Conservation (phyloP, 768 basidiomycete genomes). For the Gyrodon lividus region DNA sequence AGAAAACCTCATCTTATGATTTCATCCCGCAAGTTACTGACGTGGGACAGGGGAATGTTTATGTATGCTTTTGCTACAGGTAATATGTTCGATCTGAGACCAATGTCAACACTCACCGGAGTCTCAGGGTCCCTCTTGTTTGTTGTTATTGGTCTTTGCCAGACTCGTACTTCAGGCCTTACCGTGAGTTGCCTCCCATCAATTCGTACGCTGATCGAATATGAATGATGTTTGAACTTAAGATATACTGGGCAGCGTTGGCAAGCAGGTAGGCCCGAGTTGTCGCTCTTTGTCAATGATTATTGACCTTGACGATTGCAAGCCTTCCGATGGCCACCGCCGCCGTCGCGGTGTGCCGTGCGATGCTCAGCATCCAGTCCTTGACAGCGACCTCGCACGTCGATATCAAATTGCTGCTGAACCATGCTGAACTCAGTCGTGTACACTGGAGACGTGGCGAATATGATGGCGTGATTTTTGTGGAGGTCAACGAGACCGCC, state of each 20-base stretch:
- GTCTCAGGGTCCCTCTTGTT: conserved; percentile 16
- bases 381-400: conserved; percentile 42
- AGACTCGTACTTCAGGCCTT: conserved; percentile 2
- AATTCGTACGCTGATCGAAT: background rate
- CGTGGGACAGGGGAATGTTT: conserved; percentile 18
- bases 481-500: conserved; percentile 5
- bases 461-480: conserved; percentile 38
- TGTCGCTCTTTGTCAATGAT: background rate
- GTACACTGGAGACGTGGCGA: conserved; percentile 38
- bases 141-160: conserved; percentile 10
- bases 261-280: conserved; percentile 8
- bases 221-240: background rate
- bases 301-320: background rate
- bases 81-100: background rate
- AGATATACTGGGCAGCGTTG: conserved; percentile 11
- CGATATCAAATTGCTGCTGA: conserved; percentile 44
- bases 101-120: background rate
- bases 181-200: conserved; percentile 3
- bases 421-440: conserved; percentile 44
- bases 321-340: conserved; percentile 9
- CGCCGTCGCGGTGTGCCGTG: conserved; percentile 34
- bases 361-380: conserved; percentile 42
- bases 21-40: background rate
- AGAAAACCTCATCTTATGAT: background rate
- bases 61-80: conserved; percentile 22